Evolutionary conservation across 352 stramenopile species (phyloP).

Genomic region (Stramenopiles sp.): DNA sequence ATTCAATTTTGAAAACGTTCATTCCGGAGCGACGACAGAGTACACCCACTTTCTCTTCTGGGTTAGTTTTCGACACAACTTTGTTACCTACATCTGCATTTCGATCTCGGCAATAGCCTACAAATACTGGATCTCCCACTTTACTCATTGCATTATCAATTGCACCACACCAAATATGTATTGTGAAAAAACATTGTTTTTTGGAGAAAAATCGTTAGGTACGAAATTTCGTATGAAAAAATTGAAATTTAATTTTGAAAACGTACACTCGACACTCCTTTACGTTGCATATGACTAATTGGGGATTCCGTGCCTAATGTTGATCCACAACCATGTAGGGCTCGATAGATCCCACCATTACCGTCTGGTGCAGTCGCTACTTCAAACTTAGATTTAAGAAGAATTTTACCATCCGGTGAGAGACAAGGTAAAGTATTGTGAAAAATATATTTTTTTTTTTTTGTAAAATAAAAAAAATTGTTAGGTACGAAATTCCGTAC

Average conservation of each 20-base stretch:
- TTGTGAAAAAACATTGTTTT: too few species aligned
- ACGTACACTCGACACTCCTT: too few species aligned
- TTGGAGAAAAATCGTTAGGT: too few species aligned
- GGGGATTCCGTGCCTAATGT: too few species aligned
- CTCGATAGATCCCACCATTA: conserved; percentile 82
- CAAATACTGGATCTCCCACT: conserved; percentile 65
- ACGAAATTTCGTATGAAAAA: too few species aligned
- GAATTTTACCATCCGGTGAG: conserved; percentile 59
- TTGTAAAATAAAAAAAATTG: too few species aligned
- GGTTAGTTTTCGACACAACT: conserved; percentile 56
- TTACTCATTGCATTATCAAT: conserved; percentile 91
- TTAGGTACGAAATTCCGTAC: too few species aligned
- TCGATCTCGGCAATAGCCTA: conserved; percentile 69
- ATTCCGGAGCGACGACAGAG: conserved; percentile 33
- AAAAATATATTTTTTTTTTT: too few species aligned
- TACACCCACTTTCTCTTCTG: conserved; percentile 62
- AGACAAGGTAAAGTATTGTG: conserved; percentile 78
- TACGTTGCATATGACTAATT: conserved; percentile 34
- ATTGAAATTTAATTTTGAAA: too few species aligned
- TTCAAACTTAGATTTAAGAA: conserved; percentile 40
- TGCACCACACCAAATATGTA: conserved; percentile 78
- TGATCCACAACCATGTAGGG: conserved; percentile 43
- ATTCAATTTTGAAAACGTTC: too few species aligned
- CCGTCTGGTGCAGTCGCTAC: conserved; percentile 70
- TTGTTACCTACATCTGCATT: conserved; percentile 51